Evolutionary conservation across 1,284 basidiomycete genomes (phyloP).

Genomic region (Peniophora sp.): DNA sequence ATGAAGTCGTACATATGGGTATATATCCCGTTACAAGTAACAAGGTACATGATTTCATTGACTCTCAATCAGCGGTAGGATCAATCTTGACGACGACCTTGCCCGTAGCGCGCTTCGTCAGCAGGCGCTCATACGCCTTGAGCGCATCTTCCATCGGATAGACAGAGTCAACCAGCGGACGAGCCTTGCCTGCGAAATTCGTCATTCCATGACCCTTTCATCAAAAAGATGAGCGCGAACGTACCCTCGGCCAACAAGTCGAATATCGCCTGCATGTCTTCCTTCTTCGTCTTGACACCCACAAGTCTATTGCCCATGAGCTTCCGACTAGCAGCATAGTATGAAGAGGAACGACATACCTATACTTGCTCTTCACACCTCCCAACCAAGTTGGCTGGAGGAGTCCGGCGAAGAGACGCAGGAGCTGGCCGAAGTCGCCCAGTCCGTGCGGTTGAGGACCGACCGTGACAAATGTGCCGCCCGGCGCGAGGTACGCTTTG

Average conservation of each 20-base stretch:
- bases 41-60: too few species aligned
- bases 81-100: conserved; percentile 50
- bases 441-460: conserved; percentile 26
- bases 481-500: conserved; percentile 36
- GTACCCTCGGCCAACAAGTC: conserved; percentile 36
- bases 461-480: conserved; percentile 36
- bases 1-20: too few species aligned
- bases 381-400: conserved; percentile 37
- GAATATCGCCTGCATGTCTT: conserved; percentile 28
- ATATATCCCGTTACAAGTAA: too few species aligned
- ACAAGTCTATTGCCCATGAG: conserved; percentile 17
- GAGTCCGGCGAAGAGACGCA: conserved; percentile 13
- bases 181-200: conserved; percentile 35
- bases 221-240: conserved; percentile 7
- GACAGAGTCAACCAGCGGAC: conserved; percentile 54
- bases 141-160: conserved; percentile 47
- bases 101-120: conserved; percentile 48
- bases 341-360: conserved; percentile 23
- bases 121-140: conserved; percentile 54
- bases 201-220: conserved; percentile 1
- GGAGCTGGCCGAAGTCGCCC: conserved; percentile 7
- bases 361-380: conserved; percentile 35
- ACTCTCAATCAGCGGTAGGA: neutral
- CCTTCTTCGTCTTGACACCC: conserved; percentile 22
- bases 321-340: neutral